A percentile compares a stretch with the other conserved stretches of the same genome.
These are phyloP conservation scores for Diaporthe sp. DNA, from an alignment of 2,329 filamentous ascomycete species.

Conservation along the genomic window DNA sequence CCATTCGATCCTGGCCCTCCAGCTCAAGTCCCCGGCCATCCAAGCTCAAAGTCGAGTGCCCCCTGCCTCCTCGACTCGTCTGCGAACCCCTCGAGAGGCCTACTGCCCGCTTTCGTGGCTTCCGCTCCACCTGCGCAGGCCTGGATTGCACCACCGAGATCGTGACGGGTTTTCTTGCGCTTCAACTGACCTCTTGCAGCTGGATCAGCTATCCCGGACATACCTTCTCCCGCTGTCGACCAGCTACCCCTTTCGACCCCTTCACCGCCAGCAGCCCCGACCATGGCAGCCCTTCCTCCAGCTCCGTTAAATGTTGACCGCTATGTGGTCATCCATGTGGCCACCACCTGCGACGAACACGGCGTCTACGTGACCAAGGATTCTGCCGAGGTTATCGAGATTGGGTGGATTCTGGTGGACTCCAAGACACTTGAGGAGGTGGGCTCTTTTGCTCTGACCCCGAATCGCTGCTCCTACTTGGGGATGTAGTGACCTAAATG, in stretches of 20 bases:
- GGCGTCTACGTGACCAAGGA: slow-evolving; percentile 99
- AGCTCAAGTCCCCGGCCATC: not conserved
- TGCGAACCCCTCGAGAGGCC: not conserved
- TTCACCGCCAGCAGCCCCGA: slow-evolving; percentile 44
- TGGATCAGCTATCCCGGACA: slow-evolving; percentile 19
- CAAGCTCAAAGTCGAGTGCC: not conserved
- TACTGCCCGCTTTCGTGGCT: not conserved
- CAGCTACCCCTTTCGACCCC: slow-evolving; percentile 22
- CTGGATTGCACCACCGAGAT: not conserved
- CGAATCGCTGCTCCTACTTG: slow-evolving; percentile 6
- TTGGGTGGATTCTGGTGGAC: slow-evolving; percentile 97
- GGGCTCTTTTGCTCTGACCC: slow-evolving; percentile 47
- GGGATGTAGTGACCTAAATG: slow-evolving; percentile 32
- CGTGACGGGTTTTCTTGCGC: not conserved
- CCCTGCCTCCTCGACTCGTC: not conserved
- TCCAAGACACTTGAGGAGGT: slow-evolving; percentile 94
- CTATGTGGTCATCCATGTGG: slow-evolving; percentile 98
- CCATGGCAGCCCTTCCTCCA: slow-evolving; percentile 59
- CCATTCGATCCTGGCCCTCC: not conserved
- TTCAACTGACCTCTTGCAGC: slow-evolving; percentile 27
- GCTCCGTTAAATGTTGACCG: slow-evolving; percentile 84
- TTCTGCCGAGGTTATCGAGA: slow-evolving; percentile 98
- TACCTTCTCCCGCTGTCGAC: slow-evolving; percentile 15
- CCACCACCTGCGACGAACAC: slow-evolving; percentile 98
- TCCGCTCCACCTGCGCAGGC: not conserved